Base-by-base conservation (phyloP, 768 basidiomycete species). In the Exidia glandulosa region DNA sequence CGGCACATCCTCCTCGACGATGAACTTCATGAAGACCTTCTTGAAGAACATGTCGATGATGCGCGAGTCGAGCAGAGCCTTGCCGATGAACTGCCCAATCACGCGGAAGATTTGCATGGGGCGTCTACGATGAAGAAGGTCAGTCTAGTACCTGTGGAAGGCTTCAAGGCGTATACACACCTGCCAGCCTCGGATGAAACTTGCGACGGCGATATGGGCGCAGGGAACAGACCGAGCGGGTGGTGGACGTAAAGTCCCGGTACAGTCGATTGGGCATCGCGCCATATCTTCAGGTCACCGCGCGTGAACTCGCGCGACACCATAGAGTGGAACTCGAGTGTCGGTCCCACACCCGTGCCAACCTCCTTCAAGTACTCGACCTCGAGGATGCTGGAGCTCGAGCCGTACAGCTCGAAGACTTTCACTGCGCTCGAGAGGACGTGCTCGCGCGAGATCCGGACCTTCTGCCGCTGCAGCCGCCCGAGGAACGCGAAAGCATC, bases 301-400 rank as follows among this genome's bases (percentile, higher is more conserved):
- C 90, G 78, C 0, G 93, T 92, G 70, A 98, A 98, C 72, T 97
- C 96, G 66, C 86, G 89, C 47, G 91, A 95, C 9, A 94, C 96
- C 56, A 98, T 74, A 23, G 94, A 90, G 72, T 98, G 98, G 74
- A 99, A 99, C 74, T 99, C 96, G 29, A 98, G 79, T 29, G 96
- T 98, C 5, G 96, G 96, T 2, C 96, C 96, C 14, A 99, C 77
- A 23, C 96, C 96, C 6, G 95, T 98, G 23, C 96, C 96, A 56
- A 97, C 94, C 76, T 99, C 96, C 68, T 96, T 92, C 67, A 97
- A 97, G 75, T 97, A 98, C 74, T 99, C 94, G 57, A 98, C 93
- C 70, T 99, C 96, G 47, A 99, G 81, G 25, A 97, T 84, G 0
- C 93, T 93, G 3, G 88, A 90, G 2, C 91, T 93, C 0, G 91